Evolutionary conservation across 169 alveolate species (phyloP).

Genomic region (Cytauxzoon felis): DNA sequence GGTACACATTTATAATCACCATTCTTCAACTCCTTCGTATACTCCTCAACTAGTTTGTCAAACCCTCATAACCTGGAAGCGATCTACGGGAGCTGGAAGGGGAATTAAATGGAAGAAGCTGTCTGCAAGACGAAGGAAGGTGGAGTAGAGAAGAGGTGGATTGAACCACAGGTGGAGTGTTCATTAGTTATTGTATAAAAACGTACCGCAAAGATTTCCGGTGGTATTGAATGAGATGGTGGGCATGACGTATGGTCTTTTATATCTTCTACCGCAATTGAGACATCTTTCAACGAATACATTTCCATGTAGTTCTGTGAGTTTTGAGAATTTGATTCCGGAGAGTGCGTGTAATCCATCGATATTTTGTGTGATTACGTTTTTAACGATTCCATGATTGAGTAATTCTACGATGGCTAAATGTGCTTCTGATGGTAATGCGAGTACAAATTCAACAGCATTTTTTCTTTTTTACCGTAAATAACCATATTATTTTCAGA

Average conservation of each 20-base stretch:
- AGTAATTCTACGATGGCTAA: conserved; percentile 68
- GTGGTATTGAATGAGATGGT: conserved; percentile 80
- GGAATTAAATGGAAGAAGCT: no score
- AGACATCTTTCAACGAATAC: conserved; percentile 78
- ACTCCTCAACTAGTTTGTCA: no score
- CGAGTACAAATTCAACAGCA: conserved; percentile 73
- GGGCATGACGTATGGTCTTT: conserved; percentile 75
- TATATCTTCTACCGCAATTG: conserved; percentile 74
- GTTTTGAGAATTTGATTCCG: conserved; percentile 67
- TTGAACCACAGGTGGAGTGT: no score
- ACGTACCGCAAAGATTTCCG: conserved; percentile 75
- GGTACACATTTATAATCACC: no score
- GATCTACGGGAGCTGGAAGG: no score
- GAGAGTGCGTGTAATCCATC: conserved; percentile 78
- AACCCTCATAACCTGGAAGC: no score
- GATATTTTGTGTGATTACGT: conserved; percentile 77
- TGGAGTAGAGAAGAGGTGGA: no score
- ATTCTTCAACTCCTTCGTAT: no score
- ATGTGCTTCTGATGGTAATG: conserved; percentile 79
- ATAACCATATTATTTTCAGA: conserved; percentile 25
- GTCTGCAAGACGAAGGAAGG: no score
- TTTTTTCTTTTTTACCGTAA: conserved; percentile 55
- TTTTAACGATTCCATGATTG: conserved; percentile 56
- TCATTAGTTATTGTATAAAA: not conserved
- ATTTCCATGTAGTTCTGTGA: conserved; percentile 81